Evolutionary conservation across 2,329 filamentous ascomycete species (phyloP), one percentile per base, ranked within the genome.

Genomic region (Penicillium glabrum): DNA sequence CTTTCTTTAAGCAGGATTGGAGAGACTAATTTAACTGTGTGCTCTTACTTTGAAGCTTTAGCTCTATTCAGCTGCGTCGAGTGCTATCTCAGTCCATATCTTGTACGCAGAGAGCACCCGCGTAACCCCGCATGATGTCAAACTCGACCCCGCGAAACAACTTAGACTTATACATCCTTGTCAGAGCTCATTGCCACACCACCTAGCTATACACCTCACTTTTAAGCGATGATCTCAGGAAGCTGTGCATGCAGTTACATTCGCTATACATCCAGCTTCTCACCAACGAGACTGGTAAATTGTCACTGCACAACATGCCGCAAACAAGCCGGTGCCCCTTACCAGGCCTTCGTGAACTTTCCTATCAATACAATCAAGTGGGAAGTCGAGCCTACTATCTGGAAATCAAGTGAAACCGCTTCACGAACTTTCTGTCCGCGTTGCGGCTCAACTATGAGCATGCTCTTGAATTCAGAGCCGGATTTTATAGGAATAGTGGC

Each of bases 221-320:
- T 6, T 39, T 24, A 14, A 37, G 51, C 13, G 27, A 62, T 68
- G 55, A 60, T 78, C 51, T 71, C 69, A 21, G 79, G 80, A 35
- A 71, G 75, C 53, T 82, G 79, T 57, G 72, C 72, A 45, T 82
- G 80, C 57, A 70, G 72, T 13, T 65, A 71, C 46, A 71, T 82
- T 31, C 69, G 67, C 39, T 82, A 79, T 67, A 74, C 67, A 1
- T 72, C 71, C 51, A 72, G 70, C 14, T 59, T 58, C 1, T 62
- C 70, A 1, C 78, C 79, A 1, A 65, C 61, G 13, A 57, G 66
- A 24, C 65, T 80, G 27, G 71, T 69, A 19, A 66, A 77, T 54
- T 83, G 80, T 65, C 74, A 82, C 63, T 83, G 81, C 62, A 68
- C 66, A n/a, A 75, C 75, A 41, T 83, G 81, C 59, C 79, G 80